Evolutionary conservation across 2,329 filamentous ascomycete species (phyloP), one percentile per base, ranked within the genome.

Genomic region (Colletotrichum nymphaeae): DNA sequence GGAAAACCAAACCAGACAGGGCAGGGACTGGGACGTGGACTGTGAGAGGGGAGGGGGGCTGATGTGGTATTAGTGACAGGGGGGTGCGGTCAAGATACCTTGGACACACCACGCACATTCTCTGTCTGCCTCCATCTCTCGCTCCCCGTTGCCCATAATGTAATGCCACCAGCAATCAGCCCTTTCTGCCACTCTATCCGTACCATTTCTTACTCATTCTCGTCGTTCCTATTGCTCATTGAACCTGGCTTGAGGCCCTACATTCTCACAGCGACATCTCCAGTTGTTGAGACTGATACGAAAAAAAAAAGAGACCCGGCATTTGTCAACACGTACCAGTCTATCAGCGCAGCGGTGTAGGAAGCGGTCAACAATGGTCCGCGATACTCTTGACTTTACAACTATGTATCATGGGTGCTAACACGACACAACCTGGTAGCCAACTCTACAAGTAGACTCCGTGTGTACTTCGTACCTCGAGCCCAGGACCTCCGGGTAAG

Each of bases 291-390:
- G n/a, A 53, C 37, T 53, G 55, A 56, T 56, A 60, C 60, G 53
- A 37, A 55, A 32, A 30, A 55, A 32, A 30, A 30, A 9, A 32
- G 30, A 32, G 30, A 32, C 30, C 56, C 49, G 55, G 22, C 55
- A 60, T 55, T 59, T 58, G 53, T 64, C 59, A 55, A 37, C 55
- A 70, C 53, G 70, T 70, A 65, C 56, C 55, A 14, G 55, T 53
- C 67, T 70, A 65, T 60, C 66, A 37, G 49, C 22, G 22, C 67
- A 46, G 70, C 70, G 70, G 70, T 73, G 70, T 70, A 60, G 22
- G 49, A 65, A 64, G 66, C 70, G 67, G 67, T 70, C 60, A 70
- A 56, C 46, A 16, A 16, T 49, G 30, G 24, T 30, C 59, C 5
- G 28, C n/a, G 37, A 37, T 46, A n/a, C 14, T 42, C 37, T 42